A percentile compares a stretch with the other conserved stretches of the same genome.
Conservation (phyloP, 768 basidiomycete species). For the Xerocomus potaroensis region DNA sequence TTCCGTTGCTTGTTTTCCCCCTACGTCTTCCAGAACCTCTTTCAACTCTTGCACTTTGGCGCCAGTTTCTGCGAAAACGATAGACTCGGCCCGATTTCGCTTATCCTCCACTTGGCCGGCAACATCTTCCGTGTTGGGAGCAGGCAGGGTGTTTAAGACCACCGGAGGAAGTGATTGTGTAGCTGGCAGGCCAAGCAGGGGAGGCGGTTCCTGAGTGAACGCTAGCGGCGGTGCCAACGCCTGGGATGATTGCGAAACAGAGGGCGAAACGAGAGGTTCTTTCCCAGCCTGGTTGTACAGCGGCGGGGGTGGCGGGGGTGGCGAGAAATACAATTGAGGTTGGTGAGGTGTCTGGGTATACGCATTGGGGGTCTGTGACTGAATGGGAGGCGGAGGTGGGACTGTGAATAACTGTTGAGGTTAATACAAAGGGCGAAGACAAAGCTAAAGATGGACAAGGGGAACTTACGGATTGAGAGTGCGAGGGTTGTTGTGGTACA, state of each 20-base stretch:
- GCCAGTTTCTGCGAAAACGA: neutral
- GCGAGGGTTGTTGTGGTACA: neutral
- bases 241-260: constrained; percentile 8
- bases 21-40: neutral
- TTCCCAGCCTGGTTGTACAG: constrained; percentile 4
- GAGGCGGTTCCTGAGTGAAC: constrained; percentile 12
- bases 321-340: constrained; percentile 17
- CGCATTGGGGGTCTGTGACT: constrained; percentile 11
- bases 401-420: constrained; percentile 15
- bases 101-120: constrained; percentile 38
- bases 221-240: neutral
- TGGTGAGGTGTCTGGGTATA: constrained; percentile 18
- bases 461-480: constrained; percentile 13
- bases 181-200: constrained; percentile 12
- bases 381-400: constrained; percentile 15
- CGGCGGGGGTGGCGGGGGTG: constrained; percentile 17
- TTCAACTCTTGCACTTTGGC: neutral
- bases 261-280: neutral
- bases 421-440: neutral
- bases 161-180: constrained; percentile 19
- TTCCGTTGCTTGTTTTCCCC: constrained; percentile 16
- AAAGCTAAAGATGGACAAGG: neutral
- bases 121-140: constrained; percentile 27
- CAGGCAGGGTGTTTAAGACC: neutral
- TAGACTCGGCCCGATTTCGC: neutral